Base-by-base conservation (phyloP, 1,139 yeast genomes). In the Sugiyamaella novakii region DNA sequence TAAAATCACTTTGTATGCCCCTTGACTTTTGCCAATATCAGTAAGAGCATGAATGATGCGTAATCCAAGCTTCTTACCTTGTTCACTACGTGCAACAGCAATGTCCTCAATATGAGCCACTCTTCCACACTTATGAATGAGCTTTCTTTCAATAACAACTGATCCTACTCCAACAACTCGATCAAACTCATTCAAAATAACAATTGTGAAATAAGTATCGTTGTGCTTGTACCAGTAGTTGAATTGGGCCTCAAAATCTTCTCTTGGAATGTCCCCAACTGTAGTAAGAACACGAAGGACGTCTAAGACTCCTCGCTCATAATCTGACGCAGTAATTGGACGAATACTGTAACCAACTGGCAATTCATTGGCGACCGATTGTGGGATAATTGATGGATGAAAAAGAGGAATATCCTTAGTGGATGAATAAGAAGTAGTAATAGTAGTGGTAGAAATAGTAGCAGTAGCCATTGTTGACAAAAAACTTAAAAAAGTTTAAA, bases 101-200 rank as follows among this genome's bases (percentile, higher is more conserved):
- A 92, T 91, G 65, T 92, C 98, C 65, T 92, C 98, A 54, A 92
- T 85, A 68, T 92, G 98, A 3, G 98, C 98, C 10, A 88, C 95
- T 47, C 75, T 68, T 0, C 96, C 95, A 66, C 94, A 83, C 43
- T 74, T 79, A 65, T 91, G 98, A 49, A 73, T 71, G 42, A 73
- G 63, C 57, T 73, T 82, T 45, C 72, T 71, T 63, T 82, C 87
- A 7, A 82, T 70, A 10, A 82, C 70, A 6, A 68, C 63, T 8
- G 74, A 65, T 3, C 77, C 77, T 17, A 69, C 65, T 3, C 72
- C 76, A 3, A 71, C 75, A 1, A 71, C 66, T 3, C 46, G 47
- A 45, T 61, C 67, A 2, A 69, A 66, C 11, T 47, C 55, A 50
- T 64, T 60, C 34, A 75, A 69, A 49, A 82, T 78, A 21, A 81